Evolutionary conservation across 805 yeast genomes (phyloP).

Genomic region (Nakazawaea siamensis): DNA sequence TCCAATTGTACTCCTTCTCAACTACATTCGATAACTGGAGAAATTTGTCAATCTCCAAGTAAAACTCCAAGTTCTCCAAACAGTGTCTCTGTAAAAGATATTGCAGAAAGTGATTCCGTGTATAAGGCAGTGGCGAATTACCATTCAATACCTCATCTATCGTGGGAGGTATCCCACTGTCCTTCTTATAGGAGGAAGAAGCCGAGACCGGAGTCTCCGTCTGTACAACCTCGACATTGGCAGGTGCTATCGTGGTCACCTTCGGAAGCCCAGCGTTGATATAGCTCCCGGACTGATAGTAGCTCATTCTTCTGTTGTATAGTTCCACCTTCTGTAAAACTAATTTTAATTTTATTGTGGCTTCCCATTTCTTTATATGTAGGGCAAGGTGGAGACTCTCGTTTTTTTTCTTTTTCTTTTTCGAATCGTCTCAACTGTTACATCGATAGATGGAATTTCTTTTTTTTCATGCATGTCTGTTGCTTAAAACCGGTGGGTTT

Average conservation of each 20-base stretch:
- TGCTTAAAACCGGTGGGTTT: too few species aligned
- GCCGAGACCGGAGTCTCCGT: conserved; percentile 4
- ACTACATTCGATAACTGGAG: conserved; percentile 5
- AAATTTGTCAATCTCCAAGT: conserved; percentile 17
- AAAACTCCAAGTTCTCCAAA: conserved; percentile 26
- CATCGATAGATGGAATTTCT: not conserved
- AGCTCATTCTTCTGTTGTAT: conserved; percentile 2
- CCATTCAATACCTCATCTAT: conserved; percentile 20
- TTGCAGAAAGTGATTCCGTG: conserved; percentile 19
- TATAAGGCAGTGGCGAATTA: conserved; percentile 15
- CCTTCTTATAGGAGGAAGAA: not conserved
- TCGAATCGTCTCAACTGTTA: not conserved
- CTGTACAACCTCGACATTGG: conserved; percentile 1
- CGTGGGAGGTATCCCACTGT: conserved; percentile 15
- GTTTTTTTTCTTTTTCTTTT: not conserved
- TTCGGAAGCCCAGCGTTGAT: conserved; percentile 10
- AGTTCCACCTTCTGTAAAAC: too few species aligned
- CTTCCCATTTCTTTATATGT: not conserved
- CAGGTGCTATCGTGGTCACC: conserved; percentile 2
- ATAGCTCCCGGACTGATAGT: conserved; percentile 1
- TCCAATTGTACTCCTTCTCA: conserved; percentile 18
- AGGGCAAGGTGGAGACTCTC: not conserved
- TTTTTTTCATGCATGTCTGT: too few species aligned
- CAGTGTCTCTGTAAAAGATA: conserved; percentile 24
- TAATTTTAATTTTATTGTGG: not conserved